Conservation (phyloP, 805 yeast species). For the Ascoidea tarda region DNA sequence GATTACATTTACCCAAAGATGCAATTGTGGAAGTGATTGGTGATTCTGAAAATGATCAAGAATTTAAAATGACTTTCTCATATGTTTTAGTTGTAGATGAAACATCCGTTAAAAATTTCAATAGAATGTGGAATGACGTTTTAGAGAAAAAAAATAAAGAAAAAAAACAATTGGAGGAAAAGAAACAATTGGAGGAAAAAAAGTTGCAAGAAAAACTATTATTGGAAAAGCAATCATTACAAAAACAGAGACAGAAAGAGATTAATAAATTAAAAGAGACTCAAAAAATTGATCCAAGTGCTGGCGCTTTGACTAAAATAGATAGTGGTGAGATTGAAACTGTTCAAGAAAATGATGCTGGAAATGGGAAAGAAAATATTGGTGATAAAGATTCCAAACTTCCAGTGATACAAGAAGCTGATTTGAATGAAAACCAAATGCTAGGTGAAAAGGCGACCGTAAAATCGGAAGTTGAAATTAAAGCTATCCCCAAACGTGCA, state of each 20-base stretch:
- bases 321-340: slow-evolving; percentile 7
- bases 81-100: slow-evolving; percentile 17
- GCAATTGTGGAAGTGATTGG: slow-evolving; percentile 50
- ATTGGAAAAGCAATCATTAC: too few relatives aligned
- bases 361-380: neutral
- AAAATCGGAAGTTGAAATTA: too few relatives aligned
- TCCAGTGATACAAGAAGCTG: too few relatives aligned
- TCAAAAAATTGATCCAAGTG: too few relatives aligned
- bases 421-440: too few relatives aligned
- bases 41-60: slow-evolving; percentile 10
- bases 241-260: too few relatives aligned
- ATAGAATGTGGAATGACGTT: slow-evolving; percentile 8
- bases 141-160: slow-evolving; percentile 6
- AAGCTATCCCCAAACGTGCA: neutral
- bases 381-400: neutral
- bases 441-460: too few relatives aligned
- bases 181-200: slow-evolving; percentile 9
- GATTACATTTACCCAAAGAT: slow-evolving; percentile 66
- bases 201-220: too few relatives aligned
- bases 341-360: neutral
- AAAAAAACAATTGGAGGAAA: slow-evolving; percentile 6
- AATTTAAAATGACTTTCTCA: slow-evolving; percentile 20
- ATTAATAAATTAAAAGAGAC: too few relatives aligned
- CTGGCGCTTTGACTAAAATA: too few relatives aligned
- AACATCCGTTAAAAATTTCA: slow-evolving; percentile 1